These are phyloP conservation scores for Bipolaris bicolor DNA, from an alignment of 2,329 filamentous ascomycete genomes.

Conservation along the genomic window DNA sequence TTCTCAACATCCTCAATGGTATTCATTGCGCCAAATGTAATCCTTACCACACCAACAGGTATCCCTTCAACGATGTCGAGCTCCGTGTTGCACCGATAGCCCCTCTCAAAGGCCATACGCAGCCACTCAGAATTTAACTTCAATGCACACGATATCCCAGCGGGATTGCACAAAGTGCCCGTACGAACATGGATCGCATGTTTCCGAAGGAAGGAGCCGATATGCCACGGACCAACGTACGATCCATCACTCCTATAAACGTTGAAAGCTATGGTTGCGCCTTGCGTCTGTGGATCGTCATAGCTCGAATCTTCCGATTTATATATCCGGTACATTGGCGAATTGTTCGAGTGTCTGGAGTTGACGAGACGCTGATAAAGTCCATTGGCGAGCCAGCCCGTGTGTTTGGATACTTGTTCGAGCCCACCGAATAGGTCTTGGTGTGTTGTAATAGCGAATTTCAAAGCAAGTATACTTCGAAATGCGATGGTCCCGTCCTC, in stretches of 20 bases:
- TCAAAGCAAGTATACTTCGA: slow-evolving; percentile 68
- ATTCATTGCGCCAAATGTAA: slow-evolving; percentile 67
- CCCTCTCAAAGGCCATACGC: slow-evolving; percentile 60
- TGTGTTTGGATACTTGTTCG: slow-evolving; percentile 64
- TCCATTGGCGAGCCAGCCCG: slow-evolving; percentile 58
- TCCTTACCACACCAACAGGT: slow-evolving; percentile 66
- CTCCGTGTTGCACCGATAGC: slow-evolving; percentile 64
- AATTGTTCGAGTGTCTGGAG: slow-evolving; percentile 62
- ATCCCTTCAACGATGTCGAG: slow-evolving; percentile 59
- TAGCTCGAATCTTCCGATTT: slow-evolving; percentile 58
- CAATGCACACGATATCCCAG: slow-evolving; percentile 55
- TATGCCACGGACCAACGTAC: slow-evolving; percentile 62
- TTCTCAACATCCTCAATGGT: slow-evolving; percentile 60
- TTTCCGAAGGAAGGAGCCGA: slow-evolving; percentile 64
- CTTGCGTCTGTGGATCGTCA: slow-evolving; percentile 61
- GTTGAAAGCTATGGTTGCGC: slow-evolving; percentile 70
- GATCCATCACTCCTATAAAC: slow-evolving; percentile 59
- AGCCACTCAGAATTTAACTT: slow-evolving; percentile 62
- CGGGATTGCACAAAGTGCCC: slow-evolving; percentile 63
- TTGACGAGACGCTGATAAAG: slow-evolving; percentile 57
- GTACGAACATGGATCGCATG: slow-evolving; percentile 66
- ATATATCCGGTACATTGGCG: slow-evolving; percentile 61
- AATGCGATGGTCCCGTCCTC: slow-evolving; percentile 73
- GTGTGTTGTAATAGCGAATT: slow-evolving; percentile 65
- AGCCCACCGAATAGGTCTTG: slow-evolving; percentile 63